Base-by-base conservation (phyloP, 805 yeast species). In the Alloascoidea africana region DNA sequence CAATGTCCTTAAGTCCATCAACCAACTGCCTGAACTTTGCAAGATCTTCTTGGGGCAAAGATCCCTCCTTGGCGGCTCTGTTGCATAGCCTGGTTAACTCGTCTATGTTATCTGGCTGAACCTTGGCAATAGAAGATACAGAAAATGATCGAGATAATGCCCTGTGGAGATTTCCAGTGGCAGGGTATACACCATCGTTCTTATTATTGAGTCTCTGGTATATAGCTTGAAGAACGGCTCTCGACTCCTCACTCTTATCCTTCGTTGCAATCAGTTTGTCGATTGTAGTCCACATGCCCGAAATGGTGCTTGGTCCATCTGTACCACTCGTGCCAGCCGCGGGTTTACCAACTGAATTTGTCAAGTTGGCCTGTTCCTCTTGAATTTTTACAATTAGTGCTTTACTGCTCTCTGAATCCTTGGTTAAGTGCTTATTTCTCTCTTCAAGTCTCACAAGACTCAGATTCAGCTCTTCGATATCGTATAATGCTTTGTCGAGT, bases 21-120 rank as follows among this genome's bases (percentile, higher is more conserved):
- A 16, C 17, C 23, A 30, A 16, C 11, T 27, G 16, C 2, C 17
- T 17, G 8, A 38, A 11, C 15, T 39, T 34, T 35, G 37, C 13
- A 23, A 23, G 30, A 23, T 23, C 8, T 8, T 8, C 8, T 23
- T 23, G 30, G n/a, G n/a, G 30, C 8, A n/a, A 8, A 8, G 30
- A 23, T 23, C 13, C 13, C 8, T 23, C 30, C 13, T 23, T 23
- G 8, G n/a, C 8, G 8, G 30, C 30, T 8, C n/a, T 23, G n/a
- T 23, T 23, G n/a, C 30, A 8, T 23, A 23, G n/a, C n/a, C 13
- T 23, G 13, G n/a, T 8, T 23, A 23, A n/a, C n/a, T 23, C n/a
- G 8, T 23, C 30, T n/a, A 23, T n/a, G n/a, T n/a, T n/a, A n/a
- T n/a, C n/a, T n/a, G n/a, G n/a, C n/a, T 8, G 8, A 8, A 23